These are phyloP conservation scores for Rehmannia glutinosa DNA, from an alignment of 257 asterid species.

Conservation along the genomic window DNA sequence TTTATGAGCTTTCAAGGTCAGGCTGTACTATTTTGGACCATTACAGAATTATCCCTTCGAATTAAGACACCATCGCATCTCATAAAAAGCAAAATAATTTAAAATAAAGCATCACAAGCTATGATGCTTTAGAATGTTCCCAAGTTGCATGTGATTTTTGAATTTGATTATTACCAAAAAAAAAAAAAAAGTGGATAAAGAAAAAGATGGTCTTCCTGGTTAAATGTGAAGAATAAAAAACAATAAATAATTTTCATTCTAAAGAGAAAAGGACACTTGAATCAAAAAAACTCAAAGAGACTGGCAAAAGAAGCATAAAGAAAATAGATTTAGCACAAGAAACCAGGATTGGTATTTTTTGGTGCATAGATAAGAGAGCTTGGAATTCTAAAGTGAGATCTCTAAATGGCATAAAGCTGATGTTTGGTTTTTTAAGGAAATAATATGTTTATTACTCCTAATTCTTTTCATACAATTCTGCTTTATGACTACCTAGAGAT, in stretches of 20 bases:
- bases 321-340: slow-evolving; percentile 56
- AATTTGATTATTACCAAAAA: slow-evolving; percentile 8
- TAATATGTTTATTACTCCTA: slow-evolving; percentile 32
- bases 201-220: slow-evolving; percentile 53
- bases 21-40: slow-evolving; percentile 36
- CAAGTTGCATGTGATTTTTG: slow-evolving; percentile 44
- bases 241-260: background rate
- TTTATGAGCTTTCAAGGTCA: slow-evolving; percentile 27
- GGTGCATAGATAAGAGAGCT: slow-evolving; percentile 73
- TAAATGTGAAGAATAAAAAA: slow-evolving; percentile 19
- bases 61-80: too few relatives aligned
- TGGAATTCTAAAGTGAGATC: slow-evolving; percentile 82
- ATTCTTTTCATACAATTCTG: slow-evolving; percentile 27
- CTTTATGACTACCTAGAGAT: slow-evolving; percentile 49
- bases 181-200: slow-evolving; percentile 36
- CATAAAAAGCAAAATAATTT: slow-evolving; percentile 33
- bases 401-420: slow-evolving; percentile 57
- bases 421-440: slow-evolving; percentile 51
- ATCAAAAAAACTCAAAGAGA: slow-evolving; percentile 25
- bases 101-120: slow-evolving; percentile 41
- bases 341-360: slow-evolving; percentile 49
- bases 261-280: slow-evolving; percentile 39
- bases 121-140: slow-evolving; percentile 60
- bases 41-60: slow-evolving; percentile 13
- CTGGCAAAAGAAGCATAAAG: slow-evolving; percentile 48